Conservation (phyloP, 345 rosid species). For the Eucalyptus curtisii region DNA sequence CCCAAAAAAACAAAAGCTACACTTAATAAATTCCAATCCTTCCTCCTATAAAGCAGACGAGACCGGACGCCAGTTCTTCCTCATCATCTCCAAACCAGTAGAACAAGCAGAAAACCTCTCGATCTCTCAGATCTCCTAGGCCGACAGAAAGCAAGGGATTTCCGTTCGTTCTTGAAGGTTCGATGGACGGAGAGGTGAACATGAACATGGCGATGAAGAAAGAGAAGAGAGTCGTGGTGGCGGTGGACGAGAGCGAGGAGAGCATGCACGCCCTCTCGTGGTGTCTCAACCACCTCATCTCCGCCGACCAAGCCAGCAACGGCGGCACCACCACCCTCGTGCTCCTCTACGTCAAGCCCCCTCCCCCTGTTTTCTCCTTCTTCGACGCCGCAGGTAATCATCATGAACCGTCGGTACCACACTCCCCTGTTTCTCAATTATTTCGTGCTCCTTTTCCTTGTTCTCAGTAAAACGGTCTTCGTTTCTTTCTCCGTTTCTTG, state of each 20-base stretch:
- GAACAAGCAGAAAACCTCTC: neutral
- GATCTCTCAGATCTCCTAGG: neutral
- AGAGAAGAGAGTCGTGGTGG: slow-evolving; percentile 47
- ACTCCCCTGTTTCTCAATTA: neutral
- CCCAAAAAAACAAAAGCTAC: neutral
- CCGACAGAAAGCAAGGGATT: neutral
- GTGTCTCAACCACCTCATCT: slow-evolving; percentile 56
- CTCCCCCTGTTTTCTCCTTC: slow-evolving; percentile 51
- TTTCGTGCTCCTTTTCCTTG: neutral
- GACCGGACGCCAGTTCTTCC: neutral
- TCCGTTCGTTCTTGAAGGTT: neutral
- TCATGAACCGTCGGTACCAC: neutral
- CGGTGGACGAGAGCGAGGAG: slow-evolving; percentile 85
- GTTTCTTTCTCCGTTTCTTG: neutral
- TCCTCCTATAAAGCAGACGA: neutral
- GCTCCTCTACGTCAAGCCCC: slow-evolving; percentile 80
- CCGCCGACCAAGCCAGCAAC: slow-evolving; percentile 4
- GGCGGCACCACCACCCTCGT: slow-evolving; percentile 18
- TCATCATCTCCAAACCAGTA: neutral
- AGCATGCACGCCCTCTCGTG: slow-evolving; percentile 91
- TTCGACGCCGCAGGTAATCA: slow-evolving; percentile 56
- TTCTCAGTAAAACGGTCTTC: neutral
- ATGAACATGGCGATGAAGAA: neutral
- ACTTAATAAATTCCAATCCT: neutral
- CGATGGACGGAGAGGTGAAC: slow-evolving; percentile 10